Conservation (phyloP, 768 basidiomycete species). For the Lentinula edodes region DNA sequence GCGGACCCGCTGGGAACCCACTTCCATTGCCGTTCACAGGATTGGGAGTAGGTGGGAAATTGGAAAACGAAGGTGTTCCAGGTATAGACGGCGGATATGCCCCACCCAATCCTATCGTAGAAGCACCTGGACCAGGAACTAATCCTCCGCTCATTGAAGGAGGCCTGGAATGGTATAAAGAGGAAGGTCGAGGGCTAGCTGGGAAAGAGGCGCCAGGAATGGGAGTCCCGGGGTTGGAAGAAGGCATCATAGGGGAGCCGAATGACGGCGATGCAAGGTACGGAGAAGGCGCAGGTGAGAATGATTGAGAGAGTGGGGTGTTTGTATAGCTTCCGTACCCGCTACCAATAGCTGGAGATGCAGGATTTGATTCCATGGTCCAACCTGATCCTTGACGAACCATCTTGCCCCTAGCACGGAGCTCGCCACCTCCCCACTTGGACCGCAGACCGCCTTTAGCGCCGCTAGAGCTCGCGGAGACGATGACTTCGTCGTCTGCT, state of each 20-base stretch:
- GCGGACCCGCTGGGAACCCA: slow-evolving; percentile 10
- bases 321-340: slow-evolving; percentile 25
- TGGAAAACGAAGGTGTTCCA: slow-evolving; percentile 1
- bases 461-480: slow-evolving; percentile 62
- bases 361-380: slow-evolving; percentile 44
- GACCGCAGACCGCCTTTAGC: slow-evolving; percentile 48
- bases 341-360: slow-evolving; percentile 21
- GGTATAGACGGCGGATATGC: background rate
- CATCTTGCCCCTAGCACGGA: slow-evolving; percentile 54
- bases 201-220: slow-evolving; percentile 5
- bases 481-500: slow-evolving; percentile 47
- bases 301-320: slow-evolving; percentile 26
- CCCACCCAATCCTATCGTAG: background rate
- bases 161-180: background rate
- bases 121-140: background rate
- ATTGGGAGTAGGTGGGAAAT: slow-evolving; percentile 5
- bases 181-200: background rate
- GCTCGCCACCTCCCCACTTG: slow-evolving; percentile 64
- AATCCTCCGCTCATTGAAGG: slow-evolving; percentile 3
- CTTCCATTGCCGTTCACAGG: slow-evolving; percentile 10
- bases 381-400: slow-evolving; percentile 55
- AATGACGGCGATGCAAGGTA: slow-evolving; percentile 18
- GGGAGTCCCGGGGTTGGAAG: slow-evolving; percentile 11
- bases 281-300: slow-evolving; percentile 20
- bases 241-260: slow-evolving; percentile 9